Evolutionary conservation across 257 asterid species (phyloP).

Genomic region (Nicotiana knightiana): DNA sequence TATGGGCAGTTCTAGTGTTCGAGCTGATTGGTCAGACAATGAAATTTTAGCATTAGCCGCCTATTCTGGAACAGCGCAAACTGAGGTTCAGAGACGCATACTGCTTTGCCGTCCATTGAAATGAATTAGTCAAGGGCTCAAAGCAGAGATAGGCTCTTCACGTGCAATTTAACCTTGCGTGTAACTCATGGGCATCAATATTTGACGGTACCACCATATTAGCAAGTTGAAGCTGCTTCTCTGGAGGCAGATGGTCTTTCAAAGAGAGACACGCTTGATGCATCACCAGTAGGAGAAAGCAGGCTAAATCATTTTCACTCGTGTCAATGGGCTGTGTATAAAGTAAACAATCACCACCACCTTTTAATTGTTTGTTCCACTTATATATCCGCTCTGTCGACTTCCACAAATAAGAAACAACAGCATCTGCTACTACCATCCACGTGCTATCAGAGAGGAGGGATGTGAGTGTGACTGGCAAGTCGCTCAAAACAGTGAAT

Average conservation of each 20-base stretch:
- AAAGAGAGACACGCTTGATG: slow-evolving; percentile 49
- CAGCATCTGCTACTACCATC: slow-evolving; percentile 53
- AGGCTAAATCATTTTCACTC: slow-evolving; percentile 42
- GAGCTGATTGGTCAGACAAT: neutral
- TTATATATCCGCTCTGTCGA: slow-evolving; percentile 52
- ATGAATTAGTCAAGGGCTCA: neutral
- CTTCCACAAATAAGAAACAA: slow-evolving; percentile 42
- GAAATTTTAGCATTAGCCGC: neutral
- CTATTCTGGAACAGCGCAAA: too few relatives aligned
- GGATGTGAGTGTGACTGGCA: slow-evolving; percentile 64
- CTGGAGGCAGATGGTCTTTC: slow-evolving; percentile 51
- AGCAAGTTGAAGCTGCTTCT: slow-evolving; percentile 68
- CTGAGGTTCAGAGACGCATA: neutral
- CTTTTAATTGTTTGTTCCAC: slow-evolving; percentile 31
- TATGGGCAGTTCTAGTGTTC: too few relatives aligned
- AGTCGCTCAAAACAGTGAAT: slow-evolving; percentile 56
- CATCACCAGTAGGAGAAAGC: slow-evolving; percentile 50
- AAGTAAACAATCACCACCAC: slow-evolving; percentile 16
- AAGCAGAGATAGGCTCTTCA: slow-evolving; percentile 6
- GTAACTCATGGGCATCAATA: neutral
- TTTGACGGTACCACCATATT: slow-evolving; percentile 36
- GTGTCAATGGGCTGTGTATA: slow-evolving; percentile 35
- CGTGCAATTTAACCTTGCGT: neutral
- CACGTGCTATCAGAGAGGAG: slow-evolving; percentile 45
- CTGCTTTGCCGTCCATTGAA: neutral